phyloP scores from a whole-genome alignment of 805 yeast species.

The Kodamaea leandrae region DNA sequence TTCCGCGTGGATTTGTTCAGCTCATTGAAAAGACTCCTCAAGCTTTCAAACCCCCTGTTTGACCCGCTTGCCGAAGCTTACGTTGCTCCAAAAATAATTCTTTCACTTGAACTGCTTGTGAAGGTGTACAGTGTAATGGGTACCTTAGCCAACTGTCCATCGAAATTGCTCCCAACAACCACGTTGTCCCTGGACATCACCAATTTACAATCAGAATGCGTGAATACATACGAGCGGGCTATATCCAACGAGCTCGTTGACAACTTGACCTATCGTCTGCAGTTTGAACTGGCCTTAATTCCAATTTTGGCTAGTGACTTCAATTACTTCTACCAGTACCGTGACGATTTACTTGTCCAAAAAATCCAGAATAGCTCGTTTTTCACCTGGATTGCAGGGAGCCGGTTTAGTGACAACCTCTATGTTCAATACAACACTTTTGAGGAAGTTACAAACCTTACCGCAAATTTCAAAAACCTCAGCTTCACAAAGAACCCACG shows the following conservation, averaged over 20 bases:
- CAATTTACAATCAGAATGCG: conserved; percentile 18
- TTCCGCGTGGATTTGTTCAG: conserved; percentile 23
- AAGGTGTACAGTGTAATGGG: conserved; percentile 25
- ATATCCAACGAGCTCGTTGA: conserved; percentile 15
- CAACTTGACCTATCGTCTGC: conserved; percentile 12
- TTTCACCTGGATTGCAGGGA: conserved; percentile 31
- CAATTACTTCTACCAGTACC: conserved; percentile 20
- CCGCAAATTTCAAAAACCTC: conserved; percentile 8
- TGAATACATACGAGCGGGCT: conserved; percentile 20
- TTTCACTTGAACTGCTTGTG: conserved; percentile 28
- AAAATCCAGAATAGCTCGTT: conserved; percentile 27
- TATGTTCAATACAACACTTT: conserved; percentile 13
- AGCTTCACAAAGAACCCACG: conserved; percentile 9
- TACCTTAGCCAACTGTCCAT: conserved; percentile 25
- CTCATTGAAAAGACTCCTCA: conserved; percentile 18
- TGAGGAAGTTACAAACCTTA: conserved; percentile 16
- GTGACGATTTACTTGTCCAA: conserved; percentile 17
- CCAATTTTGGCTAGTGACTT: conserved; percentile 26
- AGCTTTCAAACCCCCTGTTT: conserved; percentile 12
- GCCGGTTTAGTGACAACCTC: conserved; percentile 19
- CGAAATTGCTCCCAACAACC: conserved; percentile 15
- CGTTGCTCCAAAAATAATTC: conserved; percentile 19
- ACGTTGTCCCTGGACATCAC: conserved; percentile 30
- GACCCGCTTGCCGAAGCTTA: conserved; percentile 8
- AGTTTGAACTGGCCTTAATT: conserved; percentile 17